Base-by-base conservation (phyloP, 2,329 filamentous ascomycete genomes). In the Colletotrichum noveboracense region DNA sequence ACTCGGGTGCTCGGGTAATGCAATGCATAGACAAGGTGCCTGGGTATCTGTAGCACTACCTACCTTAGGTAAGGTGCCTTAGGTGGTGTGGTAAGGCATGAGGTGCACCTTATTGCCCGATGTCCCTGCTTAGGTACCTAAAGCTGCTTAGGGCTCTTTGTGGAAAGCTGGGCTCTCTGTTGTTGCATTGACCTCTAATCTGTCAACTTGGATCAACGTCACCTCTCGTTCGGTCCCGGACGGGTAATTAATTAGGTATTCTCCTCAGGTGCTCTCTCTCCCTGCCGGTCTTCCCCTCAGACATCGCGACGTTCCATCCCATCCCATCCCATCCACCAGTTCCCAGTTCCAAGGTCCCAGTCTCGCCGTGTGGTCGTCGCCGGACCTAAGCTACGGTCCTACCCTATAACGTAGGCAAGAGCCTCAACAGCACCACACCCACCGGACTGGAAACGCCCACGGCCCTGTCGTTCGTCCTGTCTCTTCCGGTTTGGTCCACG, bases 151-250 rank as follows among this genome's bases (percentile, higher is more conserved):
- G 36, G 36, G 16, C 36, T 43, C 8, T 43, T 18, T 43, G 36
- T 43, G 16, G 8, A 38, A 18, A 43, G 36, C 36, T 36, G 34
- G 34, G 34, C 14, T 18, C 36, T 43, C 16, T 43, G 38, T 43
- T 43, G 38, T n/a, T 43, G 38, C 38, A n/a, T 43, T 43, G 38
- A 43, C 38, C 38, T n/a, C 38, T 36, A 36, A 36, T 36, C 34
- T n/a, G 38, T 43, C 38, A 30, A n/a, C 14, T n/a, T 52, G 32
- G 52, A 16, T 26, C 43, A 26, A 67, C 28, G 43, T 30, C 26
- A 65, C 32, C n/a, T 38, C 16, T 38, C 26, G 12, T 30, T 76
- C 70, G 74, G 74, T 76, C 74, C 74, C 74, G 74, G 70, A 58
- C 70, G 70, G 73, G 73, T 68, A 75, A 58, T 64, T 34, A 7